These are phyloP conservation scores for Pseudogymnoascus pannorum DNA, from an alignment of 2,329 filamentous ascomycete species.

Conservation along the genomic window DNA sequence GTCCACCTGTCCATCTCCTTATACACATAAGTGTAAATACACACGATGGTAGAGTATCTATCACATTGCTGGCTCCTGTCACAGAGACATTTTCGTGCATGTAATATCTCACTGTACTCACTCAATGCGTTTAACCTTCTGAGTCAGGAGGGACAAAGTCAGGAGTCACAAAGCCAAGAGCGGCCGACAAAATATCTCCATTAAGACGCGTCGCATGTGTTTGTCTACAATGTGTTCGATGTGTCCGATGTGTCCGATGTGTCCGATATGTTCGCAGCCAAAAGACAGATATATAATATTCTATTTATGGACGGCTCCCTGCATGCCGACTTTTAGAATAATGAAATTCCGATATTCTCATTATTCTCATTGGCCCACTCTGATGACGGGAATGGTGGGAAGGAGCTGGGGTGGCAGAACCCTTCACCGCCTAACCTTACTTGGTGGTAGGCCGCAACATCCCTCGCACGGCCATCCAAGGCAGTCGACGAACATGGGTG, in stretches of 20 bases:
- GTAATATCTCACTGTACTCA: not conserved
- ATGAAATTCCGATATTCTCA: not conserved
- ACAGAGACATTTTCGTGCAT: not conserved
- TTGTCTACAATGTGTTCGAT: not conserved
- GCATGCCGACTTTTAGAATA: not conserved
- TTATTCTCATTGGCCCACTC: conserved; percentile 2
- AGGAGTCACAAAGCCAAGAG: not conserved
- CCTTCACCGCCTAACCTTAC: conserved; percentile 1
- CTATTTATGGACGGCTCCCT: not conserved
- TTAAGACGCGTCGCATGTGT: not conserved
- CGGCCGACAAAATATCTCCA: not conserved
- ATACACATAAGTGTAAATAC: not conserved
- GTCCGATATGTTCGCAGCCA: not conserved
- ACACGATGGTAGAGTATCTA: not conserved
- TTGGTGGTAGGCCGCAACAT: conserved; percentile 3
- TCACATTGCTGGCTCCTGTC: not conserved
- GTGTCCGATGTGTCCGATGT: not conserved
- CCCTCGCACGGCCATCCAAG: conserved; percentile 4
- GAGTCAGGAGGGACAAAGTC: conserved; percentile 4
- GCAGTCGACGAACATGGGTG: not conserved
- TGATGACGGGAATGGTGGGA: not conserved
- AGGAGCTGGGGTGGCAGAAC: conserved; percentile 6
- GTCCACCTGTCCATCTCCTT: not conserved
- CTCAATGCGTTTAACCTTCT: conserved; percentile 1
- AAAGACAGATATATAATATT: conserved; percentile 4